Conservation (phyloP, 495 filamentous ascomycete species). For the Xylaria palmicola region DNA sequence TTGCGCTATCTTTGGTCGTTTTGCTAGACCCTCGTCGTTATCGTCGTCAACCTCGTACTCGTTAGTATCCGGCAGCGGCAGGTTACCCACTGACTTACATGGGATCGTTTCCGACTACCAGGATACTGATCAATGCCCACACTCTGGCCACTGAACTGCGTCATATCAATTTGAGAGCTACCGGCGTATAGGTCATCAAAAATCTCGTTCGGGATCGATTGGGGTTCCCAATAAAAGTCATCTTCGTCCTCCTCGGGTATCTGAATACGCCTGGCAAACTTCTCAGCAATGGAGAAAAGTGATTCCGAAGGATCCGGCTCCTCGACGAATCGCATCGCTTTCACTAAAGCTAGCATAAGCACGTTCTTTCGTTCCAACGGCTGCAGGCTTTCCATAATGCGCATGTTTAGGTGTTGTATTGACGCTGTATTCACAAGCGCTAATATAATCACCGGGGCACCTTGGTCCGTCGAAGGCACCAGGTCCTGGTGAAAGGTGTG, state of each 20-base stretch:
- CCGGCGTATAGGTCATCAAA: slow-evolving; percentile 33
- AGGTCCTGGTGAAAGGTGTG: slow-evolving; percentile 31
- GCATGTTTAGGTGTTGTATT: slow-evolving; percentile 47
- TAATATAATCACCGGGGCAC: slow-evolving; percentile 29
- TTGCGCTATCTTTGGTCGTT: slow-evolving; percentile 26
- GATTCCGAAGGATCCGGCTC: slow-evolving; percentile 20
- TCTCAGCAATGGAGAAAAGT: slow-evolving; percentile 34
- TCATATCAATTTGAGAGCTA: slow-evolving; percentile 13
- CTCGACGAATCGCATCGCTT: slow-evolving; percentile 32
- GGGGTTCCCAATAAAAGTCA: slow-evolving; percentile 36
- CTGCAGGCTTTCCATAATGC: slow-evolving; percentile 30
- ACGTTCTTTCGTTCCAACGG: slow-evolving; percentile 40
- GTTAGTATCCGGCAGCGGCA: slow-evolving; percentile 10
- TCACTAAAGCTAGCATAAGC: slow-evolving; percentile 34
- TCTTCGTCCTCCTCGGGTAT: slow-evolving; percentile 27
- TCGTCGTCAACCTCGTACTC: slow-evolving; percentile 26
- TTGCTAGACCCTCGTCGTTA: slow-evolving; percentile 23
- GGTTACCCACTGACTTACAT: slow-evolving; percentile 29
- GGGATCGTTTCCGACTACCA: slow-evolving; percentile 35
- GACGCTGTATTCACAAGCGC: slow-evolving; percentile 37
- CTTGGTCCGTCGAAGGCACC: slow-evolving; percentile 12
- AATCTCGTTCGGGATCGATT: slow-evolving; percentile 33
- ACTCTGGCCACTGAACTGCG: slow-evolving; percentile 9
- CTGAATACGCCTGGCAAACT: slow-evolving; percentile 37
- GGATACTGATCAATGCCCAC: slow-evolving; percentile 12